phyloP scores from a whole-genome alignment of 2,329 filamentous ascomycete species.

The Botrytis tulipae region DNA sequence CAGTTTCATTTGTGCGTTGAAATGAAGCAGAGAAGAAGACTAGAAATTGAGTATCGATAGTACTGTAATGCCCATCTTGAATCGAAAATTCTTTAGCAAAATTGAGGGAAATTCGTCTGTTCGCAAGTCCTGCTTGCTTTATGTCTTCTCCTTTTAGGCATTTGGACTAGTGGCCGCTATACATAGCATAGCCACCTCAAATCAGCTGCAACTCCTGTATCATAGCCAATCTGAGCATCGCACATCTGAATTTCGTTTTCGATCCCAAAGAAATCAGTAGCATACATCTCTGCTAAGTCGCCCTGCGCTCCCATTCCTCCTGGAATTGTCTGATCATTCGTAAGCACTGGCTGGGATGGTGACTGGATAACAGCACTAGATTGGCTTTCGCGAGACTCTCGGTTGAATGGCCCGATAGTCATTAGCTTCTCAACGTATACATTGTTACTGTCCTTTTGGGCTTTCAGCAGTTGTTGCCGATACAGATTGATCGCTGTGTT shows the following conservation, averaged over 20 bases:
- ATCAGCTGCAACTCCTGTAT: constrained; percentile 11
- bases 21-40: background rate
- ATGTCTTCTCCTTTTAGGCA: background rate
- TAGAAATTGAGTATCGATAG: background rate
- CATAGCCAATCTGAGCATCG: constrained; percentile 12
- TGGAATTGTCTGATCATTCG: background rate
- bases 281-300: background rate
- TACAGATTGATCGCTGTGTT: background rate
- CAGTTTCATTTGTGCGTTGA: background rate
- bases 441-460: background rate
- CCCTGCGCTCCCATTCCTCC: background rate
- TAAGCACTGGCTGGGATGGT: background rate
- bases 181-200: constrained; percentile 12
- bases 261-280: constrained; percentile 9
- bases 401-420: background rate
- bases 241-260: constrained; percentile 11
- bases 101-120: background rate
- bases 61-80: background rate
- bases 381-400: background rate
- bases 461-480: background rate
- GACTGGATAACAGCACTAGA: background rate
- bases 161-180: background rate
- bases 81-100: background rate
- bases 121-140: background rate
- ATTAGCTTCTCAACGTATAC: constrained; percentile 11